Evolutionary conservation across 2,329 filamentous ascomycete species (phyloP).

Genomic region (Xylariomycetidae sp.): DNA sequence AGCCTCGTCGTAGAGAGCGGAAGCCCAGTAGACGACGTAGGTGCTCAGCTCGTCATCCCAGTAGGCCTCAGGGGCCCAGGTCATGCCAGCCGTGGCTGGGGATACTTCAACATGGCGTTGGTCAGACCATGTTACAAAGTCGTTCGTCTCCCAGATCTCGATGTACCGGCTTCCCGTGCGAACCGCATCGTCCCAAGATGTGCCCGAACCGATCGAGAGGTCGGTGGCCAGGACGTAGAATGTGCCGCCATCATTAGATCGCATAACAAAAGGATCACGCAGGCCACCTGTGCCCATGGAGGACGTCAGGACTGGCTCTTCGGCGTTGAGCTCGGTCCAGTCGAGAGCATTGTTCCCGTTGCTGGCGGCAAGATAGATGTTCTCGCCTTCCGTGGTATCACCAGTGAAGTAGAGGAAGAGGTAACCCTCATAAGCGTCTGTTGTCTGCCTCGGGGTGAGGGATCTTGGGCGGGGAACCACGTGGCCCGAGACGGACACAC

Average conservation of each 20-base stretch:
- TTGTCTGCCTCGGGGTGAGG: slow-evolving; percentile 3
- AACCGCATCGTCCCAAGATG: slow-evolving; percentile 43
- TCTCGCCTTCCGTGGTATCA: slow-evolving; percentile 38
- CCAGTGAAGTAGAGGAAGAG: slow-evolving; percentile 47
- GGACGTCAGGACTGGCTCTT: slow-evolving; percentile 39
- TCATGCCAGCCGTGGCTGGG: slow-evolving; percentile 43
- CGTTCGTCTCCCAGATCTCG: slow-evolving; percentile 46
- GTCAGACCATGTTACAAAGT: slow-evolving; percentile 43
- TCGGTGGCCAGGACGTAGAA: slow-evolving; percentile 49
- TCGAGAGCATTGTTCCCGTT: slow-evolving; percentile 45
- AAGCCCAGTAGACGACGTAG: slow-evolving; percentile 43
- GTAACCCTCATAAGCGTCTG: slow-evolving; percentile 33
- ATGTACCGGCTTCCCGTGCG: slow-evolving; percentile 42
- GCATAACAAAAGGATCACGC: slow-evolving; percentile 47
- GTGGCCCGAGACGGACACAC: slow-evolving; percentile 2
- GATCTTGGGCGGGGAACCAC: slow-evolving; percentile 7
- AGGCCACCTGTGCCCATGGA: slow-evolving; percentile 41
- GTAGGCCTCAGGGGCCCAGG: slow-evolving; percentile 48
- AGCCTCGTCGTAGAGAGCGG: slow-evolving; percentile 35
- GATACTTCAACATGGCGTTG: slow-evolving; percentile 45
- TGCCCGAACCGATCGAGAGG: slow-evolving; percentile 47
- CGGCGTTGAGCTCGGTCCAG: slow-evolving; percentile 44
- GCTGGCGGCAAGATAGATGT: slow-evolving; percentile 46
- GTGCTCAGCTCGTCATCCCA: slow-evolving; percentile 36
- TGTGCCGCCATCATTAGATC: slow-evolving; percentile 42